These are phyloP conservation scores for Rubroshorea leprosula DNA, from an alignment of 345 rosid species.

Conservation along the genomic window DNA sequence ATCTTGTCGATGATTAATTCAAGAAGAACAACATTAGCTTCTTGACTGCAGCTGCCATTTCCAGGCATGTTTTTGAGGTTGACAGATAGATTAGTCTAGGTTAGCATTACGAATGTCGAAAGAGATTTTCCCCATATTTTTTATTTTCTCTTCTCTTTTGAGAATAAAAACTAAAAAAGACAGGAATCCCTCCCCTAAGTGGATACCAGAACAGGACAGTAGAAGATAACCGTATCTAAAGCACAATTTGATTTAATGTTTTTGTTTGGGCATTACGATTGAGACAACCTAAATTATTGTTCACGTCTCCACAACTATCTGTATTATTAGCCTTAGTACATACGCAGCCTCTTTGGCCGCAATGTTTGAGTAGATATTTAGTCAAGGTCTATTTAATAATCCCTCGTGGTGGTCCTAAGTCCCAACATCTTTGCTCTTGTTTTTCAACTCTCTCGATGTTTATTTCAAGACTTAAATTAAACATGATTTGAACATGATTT, in stretches of 20 bases:
- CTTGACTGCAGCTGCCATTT: background rate
- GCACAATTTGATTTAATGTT: background rate
- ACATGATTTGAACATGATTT: too few relatives aligned
- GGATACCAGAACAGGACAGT: background rate
- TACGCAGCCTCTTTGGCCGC: too few relatives aligned
- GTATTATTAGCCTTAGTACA: too few relatives aligned
- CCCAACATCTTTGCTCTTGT: background rate
- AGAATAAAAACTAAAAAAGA: background rate
- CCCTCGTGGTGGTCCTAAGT: too few relatives aligned
- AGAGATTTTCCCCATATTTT: background rate
- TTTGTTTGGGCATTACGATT: background rate
- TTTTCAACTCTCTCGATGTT: background rate
- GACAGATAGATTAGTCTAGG: background rate
- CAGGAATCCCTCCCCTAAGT: background rate
- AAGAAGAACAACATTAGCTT: too few relatives aligned
- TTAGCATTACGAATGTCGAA: background rate
- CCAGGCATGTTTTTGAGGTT: background rate
- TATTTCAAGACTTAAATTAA: too few relatives aligned
- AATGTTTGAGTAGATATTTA: too few relatives aligned
- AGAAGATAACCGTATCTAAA: background rate
- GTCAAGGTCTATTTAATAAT: too few relatives aligned
- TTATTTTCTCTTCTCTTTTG: background rate
- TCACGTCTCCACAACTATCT: background rate
- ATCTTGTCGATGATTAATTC: too few relatives aligned
- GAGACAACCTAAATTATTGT: conserved; percentile 10